Evolutionary conservation across 768 basidiomycete species (phyloP), one percentile per base, ranked within the genome.

Genomic region (Lenzites betulinus): DNA sequence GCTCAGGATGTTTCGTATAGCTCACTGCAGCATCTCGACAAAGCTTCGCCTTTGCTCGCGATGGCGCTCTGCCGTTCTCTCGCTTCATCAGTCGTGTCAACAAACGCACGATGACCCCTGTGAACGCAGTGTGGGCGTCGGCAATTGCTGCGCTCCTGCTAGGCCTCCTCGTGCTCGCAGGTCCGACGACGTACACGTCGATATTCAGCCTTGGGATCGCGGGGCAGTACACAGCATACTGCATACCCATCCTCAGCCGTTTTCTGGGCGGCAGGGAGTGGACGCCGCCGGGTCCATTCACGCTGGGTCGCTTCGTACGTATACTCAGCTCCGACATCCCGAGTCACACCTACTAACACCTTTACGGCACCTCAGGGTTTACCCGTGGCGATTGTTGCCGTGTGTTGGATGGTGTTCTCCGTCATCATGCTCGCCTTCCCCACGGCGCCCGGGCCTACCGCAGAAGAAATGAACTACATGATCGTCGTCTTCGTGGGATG

Each of bases 21-120:
- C 73, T 80, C 25, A 70, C 76, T 18, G 78, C 78, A 6, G 72
- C 75, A 7, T 82, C 80, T 0, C 81, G 89, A 4, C 89, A 91
- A 70, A 83, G 82, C 0, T 90, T 88, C 65, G 88, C 88, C 0
- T 89, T 90, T 70, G 81, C 85, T 25, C 80, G 88, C 1, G 88
- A 91, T 66, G 81, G 80, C 20, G 87, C 83, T 0, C 79, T 90
- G 2, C 88, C 87, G 0, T 82, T 89, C 63, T 90, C 88, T 0
- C 63, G 72, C 9, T 83, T 78, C 75, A 73, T 89, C 3, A 87
- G 86, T 67, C 76, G 79, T 36, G 80, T 91, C 73, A 86, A 85
- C 68, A 50, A 58, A 0, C 74, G 67, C 56, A 84, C 83, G 1
- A 72, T 76, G 25, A 84, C 86, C 0, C 87, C 87, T 0, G 78